Evolutionary conservation across 164 flowering plant genomes (phyloP).

Genomic region (Cinnamomum micranthum): DNA sequence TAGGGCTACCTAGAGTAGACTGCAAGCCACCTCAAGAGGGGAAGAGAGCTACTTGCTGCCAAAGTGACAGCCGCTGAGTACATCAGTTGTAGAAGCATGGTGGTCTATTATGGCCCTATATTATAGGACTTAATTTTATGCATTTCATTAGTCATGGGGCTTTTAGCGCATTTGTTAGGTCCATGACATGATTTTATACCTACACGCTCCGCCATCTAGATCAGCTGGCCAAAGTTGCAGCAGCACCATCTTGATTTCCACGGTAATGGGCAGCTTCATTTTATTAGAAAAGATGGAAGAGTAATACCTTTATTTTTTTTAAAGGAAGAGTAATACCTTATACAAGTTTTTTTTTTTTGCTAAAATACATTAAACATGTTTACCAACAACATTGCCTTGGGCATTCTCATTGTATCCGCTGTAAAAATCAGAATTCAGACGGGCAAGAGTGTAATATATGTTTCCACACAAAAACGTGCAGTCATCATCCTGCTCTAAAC

Average conservation of each 20-base stretch:
- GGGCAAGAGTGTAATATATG: constrained; percentile 11
- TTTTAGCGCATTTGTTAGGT: no score
- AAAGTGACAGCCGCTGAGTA: no score
- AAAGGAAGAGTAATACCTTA: no score
- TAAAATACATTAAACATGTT: background rate
- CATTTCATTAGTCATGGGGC: no score
- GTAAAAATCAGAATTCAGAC: constrained; percentile 9
- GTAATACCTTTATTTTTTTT: no score
- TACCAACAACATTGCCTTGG: constrained; percentile 2
- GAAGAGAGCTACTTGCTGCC: no score
- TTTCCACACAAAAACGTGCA: constrained; percentile 6
- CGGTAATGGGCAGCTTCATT: constrained; percentile 4
- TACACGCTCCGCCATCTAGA: constrained; percentile 4
- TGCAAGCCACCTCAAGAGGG: no score
- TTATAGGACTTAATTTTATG: no score
- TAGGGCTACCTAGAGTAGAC: no score
- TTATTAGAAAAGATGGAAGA: constrained; percentile 5
- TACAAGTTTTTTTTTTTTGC: no score
- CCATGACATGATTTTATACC: background rate
- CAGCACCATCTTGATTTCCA: constrained; percentile 8
- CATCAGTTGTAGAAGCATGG: no score
- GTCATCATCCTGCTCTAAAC: background rate
- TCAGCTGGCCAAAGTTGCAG: constrained; percentile 14
- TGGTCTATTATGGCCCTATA: no score
- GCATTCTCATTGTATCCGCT: constrained; percentile 7